Evolutionary conservation across 2,329 filamentous ascomycete species (phyloP).

Genomic region (Monilinia aucupariae): DNA sequence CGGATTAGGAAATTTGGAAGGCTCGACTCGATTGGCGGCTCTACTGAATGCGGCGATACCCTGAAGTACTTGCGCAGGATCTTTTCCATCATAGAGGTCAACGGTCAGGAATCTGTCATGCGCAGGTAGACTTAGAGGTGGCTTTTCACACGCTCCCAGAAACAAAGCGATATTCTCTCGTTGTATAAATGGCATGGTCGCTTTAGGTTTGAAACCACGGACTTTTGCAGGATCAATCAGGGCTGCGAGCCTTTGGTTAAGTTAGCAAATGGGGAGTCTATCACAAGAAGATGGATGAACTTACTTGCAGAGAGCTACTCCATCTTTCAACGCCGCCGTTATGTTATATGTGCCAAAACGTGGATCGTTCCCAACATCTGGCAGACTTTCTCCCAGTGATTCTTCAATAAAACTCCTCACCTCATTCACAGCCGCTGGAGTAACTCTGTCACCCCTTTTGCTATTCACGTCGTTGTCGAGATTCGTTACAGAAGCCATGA

Average conservation of each 20-base stretch:
- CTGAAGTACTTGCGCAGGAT: constrained; percentile 91
- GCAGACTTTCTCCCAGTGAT: constrained; percentile 66
- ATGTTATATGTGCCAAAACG: constrained; percentile 46
- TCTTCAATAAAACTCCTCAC: constrained; percentile 80
- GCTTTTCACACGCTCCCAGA: constrained; percentile 76
- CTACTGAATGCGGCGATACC: constrained; percentile 89
- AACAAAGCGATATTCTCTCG: constrained; percentile 99
- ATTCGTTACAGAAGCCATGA: constrained; percentile 88
- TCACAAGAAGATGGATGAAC: constrained; percentile 30
- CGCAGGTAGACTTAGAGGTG: constrained; percentile 79
- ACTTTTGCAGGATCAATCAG: constrained; percentile 69
- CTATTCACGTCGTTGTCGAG: constrained; percentile 94
- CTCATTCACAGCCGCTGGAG: constrained; percentile 82
- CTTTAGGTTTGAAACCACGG: constrained; percentile 78
- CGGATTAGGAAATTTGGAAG: constrained; percentile 63
- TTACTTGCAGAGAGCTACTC: constrained; percentile 86
- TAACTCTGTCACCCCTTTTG: constrained; percentile 88
- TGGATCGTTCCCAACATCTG: constrained; percentile 45
- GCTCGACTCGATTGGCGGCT: constrained; percentile 69
- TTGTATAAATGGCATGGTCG: constrained; percentile 94
- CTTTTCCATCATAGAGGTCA: constrained; percentile 91
- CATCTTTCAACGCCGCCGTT: constrained; percentile 82
- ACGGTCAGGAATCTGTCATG: constrained; percentile 97
- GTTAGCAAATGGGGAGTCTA: constrained; percentile 17
- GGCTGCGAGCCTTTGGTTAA: constrained; percentile 62